Base-by-base conservation (phyloP, 2,329 filamentous ascomycete species). In the Verticillium nonalfalfae region DNA sequence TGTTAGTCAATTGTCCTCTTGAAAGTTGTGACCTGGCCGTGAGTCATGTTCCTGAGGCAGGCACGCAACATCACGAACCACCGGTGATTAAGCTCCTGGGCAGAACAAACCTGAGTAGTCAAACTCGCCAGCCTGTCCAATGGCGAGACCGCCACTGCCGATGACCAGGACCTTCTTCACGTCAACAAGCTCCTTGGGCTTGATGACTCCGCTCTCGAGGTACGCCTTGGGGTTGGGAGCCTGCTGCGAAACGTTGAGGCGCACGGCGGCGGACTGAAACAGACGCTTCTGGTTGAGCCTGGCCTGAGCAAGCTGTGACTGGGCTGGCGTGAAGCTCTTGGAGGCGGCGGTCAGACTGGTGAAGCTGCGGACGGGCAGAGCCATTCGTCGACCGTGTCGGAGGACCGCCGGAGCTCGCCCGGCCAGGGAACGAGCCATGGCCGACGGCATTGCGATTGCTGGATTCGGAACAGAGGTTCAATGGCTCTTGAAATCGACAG, bases 81-180 rank as follows among this genome's bases (percentile, higher is more conserved):
- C 26, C 7, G 5, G 15, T 5, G 10, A 35, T 15, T 7, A 21
- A 31, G 14, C 2, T 35, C 5, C 1, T 14, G 13, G 26, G 54
- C 26, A 31, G 65, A n/a, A 83, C 88, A 68, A 82, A 96, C 93
- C 94, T 76, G 95, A 98, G 78, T 98, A 98, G 79, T 98, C 94
- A 71, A 98, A 98, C 81, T 98, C 94, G 80, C 94, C 94, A 67
- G 94, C 94, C 79, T 98, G 94, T 66, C 94, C 94, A 85, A 98
- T 98, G 75, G 91, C 92, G 69, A 98, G 84, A 77, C 94, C 94
- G 80, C 94, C 94, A 79, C 89, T 93, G 63, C 94, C 94, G 80
- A 98, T 97, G 69, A 98, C 93, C 65, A 98, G 81, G 59, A 98
- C 94, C 81, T 98, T 98, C 82, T 96, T 96, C 66, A 98, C 93